Percentiles rank a stretch among this genome's conserved stretches.
These are phyloP conservation scores for Astrocystis sublimbata DNA, from an alignment of 495 filamentous ascomycete genomes.

Conservation along the genomic window DNA sequence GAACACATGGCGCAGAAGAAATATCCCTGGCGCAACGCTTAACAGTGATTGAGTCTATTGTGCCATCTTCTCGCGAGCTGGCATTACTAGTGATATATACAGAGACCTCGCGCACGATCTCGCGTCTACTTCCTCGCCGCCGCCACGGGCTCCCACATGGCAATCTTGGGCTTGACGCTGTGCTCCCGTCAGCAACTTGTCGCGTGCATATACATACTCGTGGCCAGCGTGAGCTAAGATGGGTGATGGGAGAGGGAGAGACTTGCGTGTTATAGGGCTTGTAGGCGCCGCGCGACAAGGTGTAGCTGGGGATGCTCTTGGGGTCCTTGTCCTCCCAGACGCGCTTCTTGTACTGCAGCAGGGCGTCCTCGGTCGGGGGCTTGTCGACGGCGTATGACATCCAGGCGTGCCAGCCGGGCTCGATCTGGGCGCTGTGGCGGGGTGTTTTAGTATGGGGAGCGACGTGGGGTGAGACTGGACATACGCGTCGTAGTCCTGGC, in stretches of 20 bases:
- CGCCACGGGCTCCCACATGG: slow-evolving; percentile 41
- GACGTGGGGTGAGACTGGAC: slow-evolving; percentile 22
- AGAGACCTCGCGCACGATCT: slow-evolving; percentile 2
- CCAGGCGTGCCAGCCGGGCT: slow-evolving; percentile 99
- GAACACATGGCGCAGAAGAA: no score
- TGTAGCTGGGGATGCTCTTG: slow-evolving; percentile 70
- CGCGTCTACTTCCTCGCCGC: slow-evolving; percentile 32
- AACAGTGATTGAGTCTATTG: slow-evolving; percentile 10
- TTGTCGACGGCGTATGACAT: slow-evolving; percentile 91
- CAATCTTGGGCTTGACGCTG: slow-evolving; percentile 44
- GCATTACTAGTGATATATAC: slow-evolving; percentile 20
- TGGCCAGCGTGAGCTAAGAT: no score
- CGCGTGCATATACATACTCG: neutral
- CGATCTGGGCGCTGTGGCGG: slow-evolving; percentile 68
- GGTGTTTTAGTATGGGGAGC: slow-evolving; percentile 20
- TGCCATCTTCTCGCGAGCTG: slow-evolving; percentile 2
- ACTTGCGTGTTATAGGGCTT: slow-evolving; percentile 93
- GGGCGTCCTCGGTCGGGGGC: slow-evolving; percentile 73
- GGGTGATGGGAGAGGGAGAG: no score
- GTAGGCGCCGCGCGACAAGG: slow-evolving; percentile 73
- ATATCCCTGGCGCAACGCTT: no score
- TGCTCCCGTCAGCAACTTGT: neutral
- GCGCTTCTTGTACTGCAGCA: slow-evolving; percentile 63
- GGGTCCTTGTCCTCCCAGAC: slow-evolving; percentile 70
- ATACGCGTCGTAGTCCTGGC: slow-evolving; percentile 81